Percentiles rank a stretch among this genome's conserved stretches.
Evolutionary conservation across 2,329 filamentous ascomycete species (phyloP).

Genomic region (Cyphellophora attinorum): DNA sequence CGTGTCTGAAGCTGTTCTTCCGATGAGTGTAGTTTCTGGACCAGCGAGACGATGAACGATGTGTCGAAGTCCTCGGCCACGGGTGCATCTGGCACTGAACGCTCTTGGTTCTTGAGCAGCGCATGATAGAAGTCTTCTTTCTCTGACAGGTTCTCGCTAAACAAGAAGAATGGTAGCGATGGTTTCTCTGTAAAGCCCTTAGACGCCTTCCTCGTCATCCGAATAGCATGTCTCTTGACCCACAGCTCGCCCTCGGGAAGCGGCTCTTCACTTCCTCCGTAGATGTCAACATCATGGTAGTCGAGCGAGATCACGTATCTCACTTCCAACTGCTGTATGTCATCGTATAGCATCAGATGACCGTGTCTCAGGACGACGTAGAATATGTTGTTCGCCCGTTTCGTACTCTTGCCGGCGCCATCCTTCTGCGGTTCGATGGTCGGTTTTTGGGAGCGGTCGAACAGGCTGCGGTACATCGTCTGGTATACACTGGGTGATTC

Average conservation of each 20-base stretch:
- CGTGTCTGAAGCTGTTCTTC: conserved; percentile 84
- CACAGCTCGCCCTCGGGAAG: conserved; percentile 90
- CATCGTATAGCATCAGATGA: conserved; percentile 95
- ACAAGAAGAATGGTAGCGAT: conserved; percentile 83
- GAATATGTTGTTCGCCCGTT: conserved; percentile 73
- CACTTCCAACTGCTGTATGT: conserved; percentile 88
- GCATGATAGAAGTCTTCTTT: conserved; percentile 99
- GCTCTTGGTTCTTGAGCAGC: conserved; percentile 73
- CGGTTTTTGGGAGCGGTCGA: conserved; percentile 63
- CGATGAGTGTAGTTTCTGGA: conserved; percentile 82
- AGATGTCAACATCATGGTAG: conserved; percentile 76
- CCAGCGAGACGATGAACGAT: conserved; percentile 76
- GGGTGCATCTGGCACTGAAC: conserved; percentile 52
- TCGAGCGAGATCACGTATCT: conserved; percentile 90
- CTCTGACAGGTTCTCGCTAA: conserved; percentile 88
- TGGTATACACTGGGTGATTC: conserved; percentile 94
- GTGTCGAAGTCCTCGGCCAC: conserved; percentile 68
- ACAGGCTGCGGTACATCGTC: conserved; percentile 94
- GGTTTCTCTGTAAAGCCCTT: conserved; percentile 44
- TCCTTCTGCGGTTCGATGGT: conserved; percentile 44
- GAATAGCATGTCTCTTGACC: conserved; percentile 87
- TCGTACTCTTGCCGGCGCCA: conserved; percentile 28
- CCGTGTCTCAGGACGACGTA: conserved; percentile 87
- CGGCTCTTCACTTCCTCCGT: conserved; percentile 60
- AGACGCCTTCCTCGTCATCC: conserved; percentile 58